Base-by-base conservation (phyloP, 2,329 filamentous ascomycete genomes). In the Ceratocystis cacaofunesta region DNA sequence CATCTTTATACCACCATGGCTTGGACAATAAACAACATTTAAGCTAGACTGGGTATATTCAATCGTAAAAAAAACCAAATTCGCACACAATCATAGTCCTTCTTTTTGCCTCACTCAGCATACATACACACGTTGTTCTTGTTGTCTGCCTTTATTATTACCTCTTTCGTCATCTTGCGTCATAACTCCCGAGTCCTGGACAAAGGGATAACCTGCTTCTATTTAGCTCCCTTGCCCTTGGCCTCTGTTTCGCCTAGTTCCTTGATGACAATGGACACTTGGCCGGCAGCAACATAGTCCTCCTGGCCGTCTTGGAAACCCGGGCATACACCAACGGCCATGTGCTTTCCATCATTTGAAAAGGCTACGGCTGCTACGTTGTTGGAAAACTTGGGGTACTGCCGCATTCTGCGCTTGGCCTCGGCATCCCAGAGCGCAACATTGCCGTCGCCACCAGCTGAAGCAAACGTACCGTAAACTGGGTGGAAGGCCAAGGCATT, bases 361-460 rank as follows among this genome's bases (percentile, higher is more conserved):
- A 96, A 96, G 1, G 83, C 83, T 68, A 95, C 76, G 0, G 87
- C 86, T 8, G 89, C 86, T 6, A 96, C 84, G 71, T 86, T 90
- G 55, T 90, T 85, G 17, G 86, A 82, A 66, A 92, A 90, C 72
- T 89, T 88, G 71, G 91, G 89, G 74, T 96, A 96, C 73, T 95
- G 89, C 72, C 90, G 84, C 74, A 96, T 89, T 73, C 92, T 84
- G 71, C 91, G 82, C 83, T 96, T 96, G 65, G 89, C 89, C 71
- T 91, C 86, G 8, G 89, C 91, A 73, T 96, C 92, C 92, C 92
- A 96, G 55, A 96, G 77, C 4, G 90, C 89, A n/a, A 96, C 90
- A 7, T 92, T 89, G 44, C 90, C 90, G 72, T 96, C 92, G 36
- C 91, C 92, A 57, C 92, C 92, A 32, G 90, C 92, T 12, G 87